Evolutionary conservation across 805 yeast genomes (phyloP), one percentile per base, ranked within the genome.

Genomic region (Torulaspora gathmanii): DNA sequence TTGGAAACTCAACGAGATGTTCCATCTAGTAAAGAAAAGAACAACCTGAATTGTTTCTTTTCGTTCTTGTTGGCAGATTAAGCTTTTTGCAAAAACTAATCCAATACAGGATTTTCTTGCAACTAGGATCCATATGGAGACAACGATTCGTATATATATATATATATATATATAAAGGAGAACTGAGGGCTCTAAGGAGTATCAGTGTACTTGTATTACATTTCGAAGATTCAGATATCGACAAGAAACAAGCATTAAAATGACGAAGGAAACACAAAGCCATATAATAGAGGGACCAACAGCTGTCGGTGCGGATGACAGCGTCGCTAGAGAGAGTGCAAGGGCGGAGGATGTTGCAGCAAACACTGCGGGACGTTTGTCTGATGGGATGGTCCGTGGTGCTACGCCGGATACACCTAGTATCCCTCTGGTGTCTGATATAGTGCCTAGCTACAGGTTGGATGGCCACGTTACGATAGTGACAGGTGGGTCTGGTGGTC

Each of bases 401-500:
- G 60, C 60, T n/a, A 50, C 57, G n/a, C 60, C 55, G 11, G 49
- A 44, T 40, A 43, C 42, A 16, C 58, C 58, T 12, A 41, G 51
- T 13, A 47, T 56, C 23, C 60, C 60, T 9, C 25, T 47, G 16
- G 44, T 57, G 56, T 67, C 69, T 27, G 74, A 73, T 68, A 68
- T 75, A 36, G 74, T 82, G 23, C 89, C 88, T 50, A 70, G 64
- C 45, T 82, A 81, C 65, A 75, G 86, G 69, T 71, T 82, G 50
- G 87, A 81, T 58, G 84, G 83, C 47, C 78, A 81, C 60, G 70
- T 83, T 44, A 87, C 88, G 33, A 72, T 85, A 36, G 70, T 85
- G 51, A 85, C 93, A 29, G 93, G 93, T 37, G 93, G 90, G 7
- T 82, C 88, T 28, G 93, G 93, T 38, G 91, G 90, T 13, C 70